Conservation (phyloP, 176 grass and related monocot genomes). For the Rhipidocladum racemiflorum region DNA sequence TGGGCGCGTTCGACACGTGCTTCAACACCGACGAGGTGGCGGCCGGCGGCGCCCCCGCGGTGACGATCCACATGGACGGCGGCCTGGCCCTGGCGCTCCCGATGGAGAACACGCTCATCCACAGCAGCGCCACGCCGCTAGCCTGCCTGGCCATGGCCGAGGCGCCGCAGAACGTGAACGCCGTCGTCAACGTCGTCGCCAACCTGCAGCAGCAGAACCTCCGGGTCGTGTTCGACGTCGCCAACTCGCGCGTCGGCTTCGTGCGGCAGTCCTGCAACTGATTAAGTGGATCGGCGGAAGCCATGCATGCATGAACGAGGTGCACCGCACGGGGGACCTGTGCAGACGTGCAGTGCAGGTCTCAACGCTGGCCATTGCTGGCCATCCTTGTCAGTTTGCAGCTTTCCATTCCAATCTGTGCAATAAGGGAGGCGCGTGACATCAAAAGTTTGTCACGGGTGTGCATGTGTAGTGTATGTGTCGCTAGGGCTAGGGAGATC, state of each 20-base stretch:
- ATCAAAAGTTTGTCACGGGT: conserved; percentile 29
- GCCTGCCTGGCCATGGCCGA: conserved; percentile 93
- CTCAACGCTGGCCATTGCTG: background rate
- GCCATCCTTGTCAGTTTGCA: background rate
- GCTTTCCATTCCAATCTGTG: conserved; percentile 9
- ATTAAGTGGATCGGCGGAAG: background rate
- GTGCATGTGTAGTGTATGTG: background rate
- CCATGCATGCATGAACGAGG: background rate
- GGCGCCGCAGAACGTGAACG: conserved; percentile 77
- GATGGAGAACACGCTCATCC: conserved; percentile 86
- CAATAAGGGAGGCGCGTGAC: conserved; percentile 28
- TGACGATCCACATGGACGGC: conserved; percentile 68
- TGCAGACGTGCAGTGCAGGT: background rate
- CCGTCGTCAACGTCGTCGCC: conserved; percentile 85
- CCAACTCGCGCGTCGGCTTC: conserved; percentile 72
- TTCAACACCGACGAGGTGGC: conserved; percentile 87
- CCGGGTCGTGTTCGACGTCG: conserved; percentile 70
- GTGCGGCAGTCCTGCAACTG: conserved; percentile 74
- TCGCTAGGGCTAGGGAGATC: background rate
- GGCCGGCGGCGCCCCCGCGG: conserved; percentile 39
- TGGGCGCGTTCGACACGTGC: conserved; percentile 95
- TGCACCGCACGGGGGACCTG: background rate
- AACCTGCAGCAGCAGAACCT: conserved; percentile 96
- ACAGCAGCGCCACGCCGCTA: conserved; percentile 85
- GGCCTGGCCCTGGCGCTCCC: conserved; percentile 64